Base-by-base conservation (phyloP, 1,139 yeast genomes). In the Magnusiomyces fungicola region DNA sequence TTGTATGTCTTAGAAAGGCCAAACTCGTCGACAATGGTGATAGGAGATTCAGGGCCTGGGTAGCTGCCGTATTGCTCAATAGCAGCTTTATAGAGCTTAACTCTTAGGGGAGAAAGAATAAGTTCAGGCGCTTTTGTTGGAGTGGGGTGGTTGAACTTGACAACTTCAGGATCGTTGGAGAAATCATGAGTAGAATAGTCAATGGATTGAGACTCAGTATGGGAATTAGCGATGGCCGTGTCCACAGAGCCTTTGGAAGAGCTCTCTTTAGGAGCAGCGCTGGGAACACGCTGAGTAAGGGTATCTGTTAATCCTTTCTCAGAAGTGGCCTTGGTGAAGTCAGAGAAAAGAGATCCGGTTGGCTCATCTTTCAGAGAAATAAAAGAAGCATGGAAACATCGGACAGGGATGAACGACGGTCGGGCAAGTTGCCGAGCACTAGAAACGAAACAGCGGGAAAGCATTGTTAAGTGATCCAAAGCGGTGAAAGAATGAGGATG, bases 61-160 rank as follows among this genome's bases (percentile, higher is more conserved):
- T 83, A 75, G 21, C 47, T 37, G 10, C 47, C 47, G 18, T 32
- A 37, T 56, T 74, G 65, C 12, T 67, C 64, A 48, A 88, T 83
- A 57, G 82, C 83, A 44, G 73, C 69, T 32, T 75, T 70, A 62
- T 83, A 89, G 21, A 89, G 70, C 58, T 74, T 70, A 57, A 74
- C 74, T 66, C 88, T 89, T 55, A 88, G 71, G n/a, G 96, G 95
- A 12, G 89, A 76, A 23, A 89, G 64, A 23, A 78, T 65, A 40
- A 68, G 60, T 41, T 76, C 73, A 6, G 72, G 69, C 0, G 81
- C 72, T 50, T 66, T 54, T 54, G 69, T 61, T 56, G 75, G 49
- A 7, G 43, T 40, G 10, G 51, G 51, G 23, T 44, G 37, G 45
- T 52, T 52, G 44, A 30, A 34, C 7, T 44, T 51, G 7, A 47